phyloP scores from a whole-genome alignment of 2,329 filamentous ascomycete genomes.

The Domatiomyces catenatus region DNA sequence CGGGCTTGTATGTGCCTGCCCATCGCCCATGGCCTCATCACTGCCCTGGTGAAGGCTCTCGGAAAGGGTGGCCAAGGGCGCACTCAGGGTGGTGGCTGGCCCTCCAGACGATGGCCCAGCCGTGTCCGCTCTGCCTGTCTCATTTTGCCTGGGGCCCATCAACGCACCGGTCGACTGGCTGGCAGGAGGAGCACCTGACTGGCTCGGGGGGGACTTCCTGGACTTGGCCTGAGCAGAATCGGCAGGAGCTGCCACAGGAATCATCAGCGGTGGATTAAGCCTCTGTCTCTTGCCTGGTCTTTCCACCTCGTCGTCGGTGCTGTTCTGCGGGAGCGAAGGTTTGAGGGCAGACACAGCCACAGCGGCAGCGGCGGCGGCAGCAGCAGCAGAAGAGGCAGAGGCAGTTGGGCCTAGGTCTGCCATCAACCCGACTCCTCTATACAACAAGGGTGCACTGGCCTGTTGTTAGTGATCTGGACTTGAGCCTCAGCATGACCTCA shows the following conservation, averaged over 20 bases:
- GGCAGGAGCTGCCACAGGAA: slow-evolving; percentile 40
- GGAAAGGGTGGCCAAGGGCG: slow-evolving; percentile 32
- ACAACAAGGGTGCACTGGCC: background rate
- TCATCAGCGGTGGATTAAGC: slow-evolving; percentile 25
- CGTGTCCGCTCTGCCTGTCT: slow-evolving; percentile 14
- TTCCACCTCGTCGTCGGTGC: background rate
- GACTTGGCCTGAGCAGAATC: slow-evolving; percentile 27
- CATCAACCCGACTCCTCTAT: background rate
- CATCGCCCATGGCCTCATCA: slow-evolving; percentile 25
- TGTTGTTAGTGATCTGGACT: background rate
- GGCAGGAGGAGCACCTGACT: slow-evolving; percentile 27
- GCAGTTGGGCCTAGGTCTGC: background rate
- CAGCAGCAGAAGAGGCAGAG: background rate
- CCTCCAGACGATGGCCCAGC: slow-evolving; percentile 17
- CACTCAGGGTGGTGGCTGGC: slow-evolving; percentile 30
- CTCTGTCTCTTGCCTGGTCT: slow-evolving; percentile 24
- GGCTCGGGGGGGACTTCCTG: slow-evolving; percentile 8
- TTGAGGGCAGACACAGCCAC: background rate
- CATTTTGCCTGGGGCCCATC: slow-evolving; percentile 23
- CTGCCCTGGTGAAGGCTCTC: slow-evolving; percentile 37
- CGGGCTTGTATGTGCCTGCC: slow-evolving; percentile 36
- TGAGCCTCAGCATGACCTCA: background rate
- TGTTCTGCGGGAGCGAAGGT: background rate
- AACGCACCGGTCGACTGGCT: slow-evolving; percentile 26
- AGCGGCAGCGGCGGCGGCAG: background rate